Evolutionary conservation across 2,329 filamentous ascomycete species (phyloP).

Genomic region (Alternaria angustiovoidea): DNA sequence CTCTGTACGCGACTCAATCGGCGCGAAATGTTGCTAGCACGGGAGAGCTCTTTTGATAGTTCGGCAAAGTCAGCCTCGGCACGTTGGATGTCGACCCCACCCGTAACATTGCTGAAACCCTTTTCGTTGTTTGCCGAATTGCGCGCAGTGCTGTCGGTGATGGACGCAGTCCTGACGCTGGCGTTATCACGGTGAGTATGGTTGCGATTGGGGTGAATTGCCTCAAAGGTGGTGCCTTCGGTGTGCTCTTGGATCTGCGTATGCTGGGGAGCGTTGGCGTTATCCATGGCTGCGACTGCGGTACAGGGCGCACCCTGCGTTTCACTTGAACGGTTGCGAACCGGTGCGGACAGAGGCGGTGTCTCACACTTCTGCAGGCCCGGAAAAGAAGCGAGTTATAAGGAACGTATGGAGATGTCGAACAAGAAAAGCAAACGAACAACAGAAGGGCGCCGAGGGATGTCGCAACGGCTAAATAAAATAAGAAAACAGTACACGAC

Average conservation of each 20-base stretch:
- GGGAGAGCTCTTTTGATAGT: conserved; percentile 61
- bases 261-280: conserved; percentile 27
- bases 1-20: conserved; percentile 57
- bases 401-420: conserved; percentile 19
- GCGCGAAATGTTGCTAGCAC: conserved; percentile 49
- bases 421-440: conserved; percentile 10
- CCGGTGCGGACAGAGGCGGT: conserved; percentile 3
- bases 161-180: conserved; percentile 33
- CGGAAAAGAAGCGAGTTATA: conserved; percentile 18
- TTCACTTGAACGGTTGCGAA: not conserved
- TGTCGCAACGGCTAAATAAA: conserved; percentile 21
- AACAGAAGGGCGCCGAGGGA: not conserved
- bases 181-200: conserved; percentile 26
- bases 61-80: conserved; percentile 76
- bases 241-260: conserved; percentile 33
- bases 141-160: conserved; percentile 29
- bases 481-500: conserved; percentile 13
- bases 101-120: conserved; percentile 20
- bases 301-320: conserved; percentile 31
- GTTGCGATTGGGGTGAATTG: conserved; percentile 36
- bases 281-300: conserved; percentile 33
- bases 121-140: conserved; percentile 34
- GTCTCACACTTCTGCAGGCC: conserved; percentile 16
- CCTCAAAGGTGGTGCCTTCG: conserved; percentile 36
- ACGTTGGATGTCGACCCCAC: conserved; percentile 67